Percentiles rank a stretch among this genome's conserved stretches.
phyloP scores from a whole-genome alignment of 73 alveolate genomes.

The Uronychia setigera region DNA sequence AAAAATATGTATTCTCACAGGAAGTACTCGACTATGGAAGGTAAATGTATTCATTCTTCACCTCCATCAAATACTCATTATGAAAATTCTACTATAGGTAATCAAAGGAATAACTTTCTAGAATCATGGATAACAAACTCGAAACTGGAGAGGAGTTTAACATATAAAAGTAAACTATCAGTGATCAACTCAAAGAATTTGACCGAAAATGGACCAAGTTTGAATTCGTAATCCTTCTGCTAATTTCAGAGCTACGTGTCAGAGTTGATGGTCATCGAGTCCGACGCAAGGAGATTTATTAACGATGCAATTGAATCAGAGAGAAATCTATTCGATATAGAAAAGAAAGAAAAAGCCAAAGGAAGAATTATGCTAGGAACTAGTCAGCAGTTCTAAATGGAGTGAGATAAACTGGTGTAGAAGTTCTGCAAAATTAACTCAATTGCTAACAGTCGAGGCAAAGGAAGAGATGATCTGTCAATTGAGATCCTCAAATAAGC shows the following conservation, averaged over 20 bases:
- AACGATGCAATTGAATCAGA: constrained; percentile 86
- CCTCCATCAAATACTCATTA: not conserved
- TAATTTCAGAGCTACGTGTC: constrained; percentile 76
- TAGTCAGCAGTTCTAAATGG: constrained; percentile 66
- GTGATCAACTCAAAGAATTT: constrained; percentile 6
- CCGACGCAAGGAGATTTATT: constrained; percentile 88
- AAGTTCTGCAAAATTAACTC: constrained; percentile 83
- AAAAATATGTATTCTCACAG: constrained; percentile 84
- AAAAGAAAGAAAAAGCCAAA: constrained; percentile 79
- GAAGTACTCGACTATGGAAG: constrained; percentile 93
- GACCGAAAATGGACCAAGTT: constrained; percentile 34
- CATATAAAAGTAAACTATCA: constrained; percentile 15
- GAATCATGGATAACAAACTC: not conserved
- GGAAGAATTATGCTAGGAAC: constrained; percentile 73
- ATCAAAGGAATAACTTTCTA: not conserved
- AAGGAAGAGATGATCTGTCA: constrained; percentile 90
- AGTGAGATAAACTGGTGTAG: constrained; percentile 69
- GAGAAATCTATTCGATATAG: constrained; percentile 75
- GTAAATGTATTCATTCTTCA: constrained; percentile 39
- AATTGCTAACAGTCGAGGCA: constrained; percentile 90
- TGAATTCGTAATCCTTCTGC: not conserved
- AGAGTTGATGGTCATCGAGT: constrained; percentile 92
- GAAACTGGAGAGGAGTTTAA: not conserved
- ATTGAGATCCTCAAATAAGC: constrained; percentile 79
- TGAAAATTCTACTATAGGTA: not conserved